These are phyloP conservation scores for Colletotrichum shisoi DNA, from an alignment of 2,329 filamentous ascomycete species.

Conservation along the genomic window DNA sequence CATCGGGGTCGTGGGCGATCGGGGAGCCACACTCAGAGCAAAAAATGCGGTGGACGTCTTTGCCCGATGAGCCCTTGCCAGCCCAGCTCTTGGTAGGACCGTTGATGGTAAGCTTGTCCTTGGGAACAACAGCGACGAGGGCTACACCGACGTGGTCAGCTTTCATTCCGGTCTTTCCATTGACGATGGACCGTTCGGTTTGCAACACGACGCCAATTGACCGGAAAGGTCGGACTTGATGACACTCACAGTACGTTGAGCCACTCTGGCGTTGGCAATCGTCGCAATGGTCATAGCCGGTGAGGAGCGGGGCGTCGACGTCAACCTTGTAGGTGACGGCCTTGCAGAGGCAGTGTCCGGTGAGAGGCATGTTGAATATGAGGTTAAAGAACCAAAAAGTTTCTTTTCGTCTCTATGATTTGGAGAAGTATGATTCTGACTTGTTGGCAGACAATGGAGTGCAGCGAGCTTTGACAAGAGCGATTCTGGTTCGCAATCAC, in stretches of 20 bases:
- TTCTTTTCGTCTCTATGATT: slow-evolving; percentile 1
- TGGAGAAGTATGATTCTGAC: slow-evolving; percentile 18
- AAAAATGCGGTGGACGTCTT: slow-evolving; percentile 72
- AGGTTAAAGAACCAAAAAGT: neutral
- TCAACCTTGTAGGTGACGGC: slow-evolving; percentile 72
- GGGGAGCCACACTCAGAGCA: slow-evolving; percentile 74
- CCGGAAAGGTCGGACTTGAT: neutral
- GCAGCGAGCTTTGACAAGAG: slow-evolving; percentile 21
- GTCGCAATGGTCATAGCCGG: slow-evolving; percentile 75
- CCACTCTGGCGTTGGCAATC: slow-evolving; percentile 76
- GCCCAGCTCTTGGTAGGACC: slow-evolving; percentile 72
- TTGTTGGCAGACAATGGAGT: slow-evolving; percentile 21
- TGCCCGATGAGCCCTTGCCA: slow-evolving; percentile 67
- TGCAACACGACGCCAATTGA: neutral
- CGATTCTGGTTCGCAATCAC: neutral
- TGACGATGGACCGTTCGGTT: neutral
- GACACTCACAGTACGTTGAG: slow-evolving; percentile 69
- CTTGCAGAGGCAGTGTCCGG: slow-evolving; percentile 75
- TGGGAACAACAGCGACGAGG: slow-evolving; percentile 71
- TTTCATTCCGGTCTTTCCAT: too few relatives aligned
- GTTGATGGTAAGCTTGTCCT: slow-evolving; percentile 69
- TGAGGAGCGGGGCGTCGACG: slow-evolving; percentile 60
- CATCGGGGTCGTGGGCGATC: slow-evolving; percentile 74
- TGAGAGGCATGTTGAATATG: slow-evolving; percentile 65
- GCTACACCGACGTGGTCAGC: slow-evolving; percentile 52